Conservation (phyloP, 2,329 filamentous ascomycete species). For the Hypoxylon sp. region DNA sequence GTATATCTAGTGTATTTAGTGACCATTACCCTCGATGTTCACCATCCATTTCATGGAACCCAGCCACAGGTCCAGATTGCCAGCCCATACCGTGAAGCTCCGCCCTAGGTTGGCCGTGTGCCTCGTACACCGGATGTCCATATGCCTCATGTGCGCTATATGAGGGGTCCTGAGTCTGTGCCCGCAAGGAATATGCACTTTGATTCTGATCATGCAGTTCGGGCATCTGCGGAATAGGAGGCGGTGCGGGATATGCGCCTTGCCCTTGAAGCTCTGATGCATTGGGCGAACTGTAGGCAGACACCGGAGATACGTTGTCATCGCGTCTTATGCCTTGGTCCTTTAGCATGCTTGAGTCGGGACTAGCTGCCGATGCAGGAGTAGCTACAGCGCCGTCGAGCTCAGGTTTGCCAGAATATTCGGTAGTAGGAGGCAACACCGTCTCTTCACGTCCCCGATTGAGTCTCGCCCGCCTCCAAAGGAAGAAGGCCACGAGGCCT, state of each 20-base stretch:
- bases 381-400: slow-evolving; percentile 47
- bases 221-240: slow-evolving; percentile 31
- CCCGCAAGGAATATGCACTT: slow-evolving; percentile 29
- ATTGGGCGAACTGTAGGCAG: slow-evolving; percentile 41
- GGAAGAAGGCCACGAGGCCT: slow-evolving; percentile 56
- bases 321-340: slow-evolving; percentile 18
- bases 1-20: neutral
- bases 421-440: neutral
- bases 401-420: slow-evolving; percentile 46
- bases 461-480: slow-evolving; percentile 49
- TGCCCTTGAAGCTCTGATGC: slow-evolving; percentile 42
- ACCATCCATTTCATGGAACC: slow-evolving; percentile 51
- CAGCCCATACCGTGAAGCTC: slow-evolving; percentile 47
- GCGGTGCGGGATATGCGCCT: slow-evolving; percentile 25
- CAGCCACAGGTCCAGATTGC: slow-evolving; percentile 50
- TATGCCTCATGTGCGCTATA: slow-evolving; percentile 41
- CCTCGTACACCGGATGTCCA: slow-evolving; percentile 40
- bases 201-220: slow-evolving; percentile 47
- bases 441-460: slow-evolving; percentile 19
- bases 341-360: slow-evolving; percentile 39
- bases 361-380: slow-evolving; percentile 31
- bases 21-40: slow-evolving; percentile 22
- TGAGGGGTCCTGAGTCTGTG: slow-evolving; percentile 4
- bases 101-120: slow-evolving; percentile 44
- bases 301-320: slow-evolving; percentile 50